These are phyloP conservation scores for Triticum timopheevii DNA, from an alignment of 176 grass and related monocot species.

Conservation along the genomic window DNA sequence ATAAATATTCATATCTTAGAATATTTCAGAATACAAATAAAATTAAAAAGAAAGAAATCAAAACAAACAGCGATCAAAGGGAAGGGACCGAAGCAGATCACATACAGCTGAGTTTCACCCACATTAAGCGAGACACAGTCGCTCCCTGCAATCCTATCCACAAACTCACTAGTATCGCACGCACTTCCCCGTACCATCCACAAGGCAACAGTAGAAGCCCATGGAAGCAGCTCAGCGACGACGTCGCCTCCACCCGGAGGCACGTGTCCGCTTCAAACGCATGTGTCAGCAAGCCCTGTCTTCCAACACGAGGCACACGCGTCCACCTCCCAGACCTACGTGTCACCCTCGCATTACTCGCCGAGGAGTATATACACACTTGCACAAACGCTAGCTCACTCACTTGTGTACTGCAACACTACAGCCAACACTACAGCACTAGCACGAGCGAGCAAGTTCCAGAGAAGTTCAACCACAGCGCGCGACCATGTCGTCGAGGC, in stretches of 20 bases:
- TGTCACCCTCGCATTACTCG: constrained; percentile 31
- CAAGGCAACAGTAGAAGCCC: constrained; percentile 2
- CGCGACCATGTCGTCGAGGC: constrained; percentile 43
- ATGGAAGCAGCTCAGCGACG: constrained; percentile 6
- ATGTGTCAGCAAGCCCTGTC: constrained; percentile 15
- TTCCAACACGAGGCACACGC: not conserved
- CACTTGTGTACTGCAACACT: not conserved
- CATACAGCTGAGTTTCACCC: too few relatives aligned
- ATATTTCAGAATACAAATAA: too few relatives aligned
- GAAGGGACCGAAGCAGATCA: too few relatives aligned
- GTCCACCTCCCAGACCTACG: constrained; percentile 10
- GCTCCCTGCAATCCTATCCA: not conserved
- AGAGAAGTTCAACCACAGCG: not conserved
- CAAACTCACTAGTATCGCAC: not conserved
- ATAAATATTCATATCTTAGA: too few relatives aligned
- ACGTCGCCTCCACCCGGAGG: not conserved
- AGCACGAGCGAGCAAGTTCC: not conserved
- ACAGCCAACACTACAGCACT: not conserved
- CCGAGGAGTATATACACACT: constrained; percentile 20
- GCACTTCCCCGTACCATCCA: not conserved
- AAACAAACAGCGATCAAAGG: too few relatives aligned
- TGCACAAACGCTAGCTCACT: not conserved
- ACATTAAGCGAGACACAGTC: too few relatives aligned
- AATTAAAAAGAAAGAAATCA: too few relatives aligned
- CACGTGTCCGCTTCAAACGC: constrained; percentile 17